Evolutionary conservation across 306 rosid species (phyloP).

Genomic region (Bauhinia variegata): DNA sequence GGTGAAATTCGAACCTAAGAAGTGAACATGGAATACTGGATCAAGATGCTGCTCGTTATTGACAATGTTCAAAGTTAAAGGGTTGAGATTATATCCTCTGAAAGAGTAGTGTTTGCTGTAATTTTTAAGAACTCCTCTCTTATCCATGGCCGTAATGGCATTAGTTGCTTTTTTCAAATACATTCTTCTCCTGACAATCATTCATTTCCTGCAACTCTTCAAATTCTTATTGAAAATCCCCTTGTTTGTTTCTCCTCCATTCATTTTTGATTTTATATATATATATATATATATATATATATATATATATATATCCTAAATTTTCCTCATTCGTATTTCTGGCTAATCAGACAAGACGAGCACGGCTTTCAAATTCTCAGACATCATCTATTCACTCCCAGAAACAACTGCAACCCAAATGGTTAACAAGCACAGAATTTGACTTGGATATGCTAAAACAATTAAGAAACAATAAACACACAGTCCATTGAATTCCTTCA

Average conservation of each 20-base stretch:
- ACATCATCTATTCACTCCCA: constrained; percentile 24
- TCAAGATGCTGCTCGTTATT: no score
- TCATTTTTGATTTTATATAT: neutral
- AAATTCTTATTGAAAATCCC: constrained; percentile 5
- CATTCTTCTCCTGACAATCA: constrained; percentile 21
- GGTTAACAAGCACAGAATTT: constrained; percentile 4
- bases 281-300: no score
- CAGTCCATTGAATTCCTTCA: no score
- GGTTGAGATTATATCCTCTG: no score
- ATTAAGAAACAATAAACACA: no score
- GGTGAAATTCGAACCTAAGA: no score
- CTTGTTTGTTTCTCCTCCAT: constrained; percentile 11
- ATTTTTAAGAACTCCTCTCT: no score
- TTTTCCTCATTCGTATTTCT: constrained; percentile 7
- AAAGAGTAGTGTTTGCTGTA: no score
- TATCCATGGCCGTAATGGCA: neutral
- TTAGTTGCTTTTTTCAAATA: constrained; percentile 6
- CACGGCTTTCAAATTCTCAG: constrained; percentile 23
- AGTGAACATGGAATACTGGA: no score
- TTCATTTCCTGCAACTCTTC: constrained; percentile 3
- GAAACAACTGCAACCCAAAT: constrained; percentile 16
- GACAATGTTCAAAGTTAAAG: no score
- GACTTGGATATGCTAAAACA: no score
- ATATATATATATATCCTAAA: no score
- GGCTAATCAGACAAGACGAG: constrained; percentile 28